Conservation (phyloP, 225 moss, liverwort and hornwort species). For the Polytrichum commune region DNA sequence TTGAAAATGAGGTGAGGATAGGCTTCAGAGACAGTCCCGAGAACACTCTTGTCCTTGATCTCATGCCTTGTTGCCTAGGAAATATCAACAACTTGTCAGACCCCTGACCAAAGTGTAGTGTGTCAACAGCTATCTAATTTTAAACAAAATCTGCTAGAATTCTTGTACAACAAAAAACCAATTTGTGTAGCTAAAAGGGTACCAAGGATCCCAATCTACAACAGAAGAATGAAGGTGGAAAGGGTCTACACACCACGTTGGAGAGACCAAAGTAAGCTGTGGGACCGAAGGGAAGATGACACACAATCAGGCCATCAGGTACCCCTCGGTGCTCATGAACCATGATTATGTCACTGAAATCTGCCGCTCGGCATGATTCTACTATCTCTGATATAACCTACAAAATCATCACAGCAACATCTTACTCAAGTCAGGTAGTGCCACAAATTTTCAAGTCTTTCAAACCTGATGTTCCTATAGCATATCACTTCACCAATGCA, state of each 20-base stretch:
- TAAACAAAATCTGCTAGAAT: too few relatives aligned
- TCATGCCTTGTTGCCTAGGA: conserved; percentile 88
- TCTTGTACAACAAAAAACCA: too few relatives aligned
- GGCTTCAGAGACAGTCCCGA: conserved; percentile 96
- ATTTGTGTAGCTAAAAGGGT: too few relatives aligned
- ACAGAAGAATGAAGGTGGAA: not conserved
- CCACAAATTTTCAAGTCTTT: too few relatives aligned
- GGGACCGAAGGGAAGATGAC: conserved; percentile 92
- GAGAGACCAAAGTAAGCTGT: conserved; percentile 97
- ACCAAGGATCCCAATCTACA: too few relatives aligned
- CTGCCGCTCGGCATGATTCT: conserved; percentile 80
- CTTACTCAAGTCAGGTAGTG: not conserved
- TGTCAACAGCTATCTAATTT: too few relatives aligned
- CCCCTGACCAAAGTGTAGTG: too few relatives aligned
- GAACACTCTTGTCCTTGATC: conserved; percentile 76
- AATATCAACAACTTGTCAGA: not conserved
- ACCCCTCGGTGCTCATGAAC: conserved; percentile 97
- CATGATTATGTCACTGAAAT: conserved; percentile 91
- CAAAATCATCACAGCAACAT: not conserved
- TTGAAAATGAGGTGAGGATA: conserved; percentile 94
- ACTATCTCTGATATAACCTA: conserved; percentile 93
- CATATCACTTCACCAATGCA: too few relatives aligned
- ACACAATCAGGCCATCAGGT: conserved; percentile 92
- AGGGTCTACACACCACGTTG: conserved; percentile 67
- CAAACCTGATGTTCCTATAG: not conserved